Conservation (phyloP, 768 basidiomycete species). For the Mycena indigotica region DNA sequence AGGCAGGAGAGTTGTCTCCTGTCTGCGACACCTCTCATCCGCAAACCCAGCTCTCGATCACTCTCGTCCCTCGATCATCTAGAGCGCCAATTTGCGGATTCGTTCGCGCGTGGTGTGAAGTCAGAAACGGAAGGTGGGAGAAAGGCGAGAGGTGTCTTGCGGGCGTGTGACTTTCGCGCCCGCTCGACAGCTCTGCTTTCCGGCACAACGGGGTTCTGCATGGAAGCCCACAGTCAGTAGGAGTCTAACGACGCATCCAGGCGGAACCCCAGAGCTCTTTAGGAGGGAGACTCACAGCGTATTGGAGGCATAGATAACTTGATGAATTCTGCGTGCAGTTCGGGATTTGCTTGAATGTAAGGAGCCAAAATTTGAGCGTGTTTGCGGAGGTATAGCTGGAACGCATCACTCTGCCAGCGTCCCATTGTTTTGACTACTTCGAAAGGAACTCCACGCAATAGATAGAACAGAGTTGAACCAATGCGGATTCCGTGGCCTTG, state of each 20-base stretch:
- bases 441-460: constrained; percentile 38
- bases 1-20: too few relatives aligned
- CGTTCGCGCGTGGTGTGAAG: too few relatives aligned
- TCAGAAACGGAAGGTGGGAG: too few relatives aligned
- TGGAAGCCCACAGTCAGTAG: constrained; percentile 4
- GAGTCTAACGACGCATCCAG: constrained; percentile 17
- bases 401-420: constrained; percentile 35
- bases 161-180: too few relatives aligned
- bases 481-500: constrained; percentile 33
- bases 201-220: constrained; percentile 1
- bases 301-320: constrained; percentile 14
- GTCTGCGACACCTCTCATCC: too few relatives aligned
- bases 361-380: constrained; percentile 33
- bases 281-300: constrained; percentile 15
- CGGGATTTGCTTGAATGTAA: constrained; percentile 29
- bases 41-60: too few relatives aligned
- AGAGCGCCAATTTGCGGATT: too few relatives aligned
- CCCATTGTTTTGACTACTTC: constrained; percentile 40
- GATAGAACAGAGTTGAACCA: constrained; percentile 37
- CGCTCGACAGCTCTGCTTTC: too few relatives aligned
- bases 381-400: constrained; percentile 29
- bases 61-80: too few relatives aligned
- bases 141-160: too few relatives aligned
- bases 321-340: constrained; percentile 6
- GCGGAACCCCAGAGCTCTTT: constrained; percentile 9